Conservation (phyloP, 495 filamentous ascomycete species). For the Lophiotrema nucula region DNA sequence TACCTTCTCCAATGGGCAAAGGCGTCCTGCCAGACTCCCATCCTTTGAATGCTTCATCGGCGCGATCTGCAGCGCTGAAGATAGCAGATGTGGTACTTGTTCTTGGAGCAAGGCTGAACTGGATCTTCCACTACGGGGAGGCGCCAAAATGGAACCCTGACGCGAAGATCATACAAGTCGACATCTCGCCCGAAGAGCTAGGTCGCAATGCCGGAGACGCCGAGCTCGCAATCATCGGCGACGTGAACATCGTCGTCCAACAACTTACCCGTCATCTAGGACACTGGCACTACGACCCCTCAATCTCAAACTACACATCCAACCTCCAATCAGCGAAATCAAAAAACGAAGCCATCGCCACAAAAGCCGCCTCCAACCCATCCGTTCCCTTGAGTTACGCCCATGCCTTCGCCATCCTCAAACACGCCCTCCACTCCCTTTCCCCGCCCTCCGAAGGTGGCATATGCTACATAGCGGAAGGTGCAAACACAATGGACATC, state of each 20-base stretch:
- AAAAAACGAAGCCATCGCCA: slow-evolving; percentile 46
- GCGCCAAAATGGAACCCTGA: slow-evolving; percentile 57
- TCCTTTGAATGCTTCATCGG: slow-evolving; percentile 54
- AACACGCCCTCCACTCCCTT: slow-evolving; percentile 44
- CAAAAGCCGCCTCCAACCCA: slow-evolving; percentile 2
- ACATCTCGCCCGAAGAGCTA: slow-evolving; percentile 58
- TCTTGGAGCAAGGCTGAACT: slow-evolving; percentile 61
- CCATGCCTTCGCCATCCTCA: slow-evolving; percentile 56
- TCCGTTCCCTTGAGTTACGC: slow-evolving; percentile 52
- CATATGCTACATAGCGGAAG: slow-evolving; percentile 64
- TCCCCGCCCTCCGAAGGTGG: slow-evolving; percentile 47
- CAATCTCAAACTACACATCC: slow-evolving; percentile 38
- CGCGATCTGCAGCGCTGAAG: slow-evolving; percentile 57
- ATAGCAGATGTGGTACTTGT: slow-evolving; percentile 60
- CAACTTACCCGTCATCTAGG: slow-evolving; percentile 48
- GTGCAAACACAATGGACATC: slow-evolving; percentile 69
- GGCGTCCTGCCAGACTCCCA: slow-evolving; percentile 60
- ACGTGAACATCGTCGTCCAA: slow-evolving; percentile 52
- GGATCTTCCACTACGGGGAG: slow-evolving; percentile 64
- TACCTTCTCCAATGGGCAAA: slow-evolving; percentile 66
- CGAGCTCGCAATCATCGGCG: slow-evolving; percentile 52
- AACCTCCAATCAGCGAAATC: slow-evolving; percentile 44
- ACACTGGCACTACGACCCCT: slow-evolving; percentile 46
- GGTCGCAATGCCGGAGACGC: slow-evolving; percentile 47
- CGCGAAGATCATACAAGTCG: slow-evolving; percentile 58